phyloP scores from a whole-genome alignment of 495 filamentous ascomycete genomes.

The Penicillium steckii region DNA sequence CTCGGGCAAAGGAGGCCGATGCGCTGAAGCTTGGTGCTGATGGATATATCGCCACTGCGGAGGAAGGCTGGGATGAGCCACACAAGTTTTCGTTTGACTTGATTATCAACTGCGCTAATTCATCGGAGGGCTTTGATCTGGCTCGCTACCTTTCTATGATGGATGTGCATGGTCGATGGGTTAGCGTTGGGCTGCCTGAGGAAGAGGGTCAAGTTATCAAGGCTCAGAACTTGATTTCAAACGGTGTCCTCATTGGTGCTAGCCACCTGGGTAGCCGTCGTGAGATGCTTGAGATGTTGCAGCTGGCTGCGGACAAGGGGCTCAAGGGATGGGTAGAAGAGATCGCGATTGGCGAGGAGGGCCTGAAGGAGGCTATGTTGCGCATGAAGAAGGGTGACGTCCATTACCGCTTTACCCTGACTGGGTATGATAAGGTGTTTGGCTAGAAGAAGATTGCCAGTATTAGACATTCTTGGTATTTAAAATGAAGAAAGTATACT shows the following conservation, averaged over 20 bases:
- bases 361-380: slow-evolving; percentile 64
- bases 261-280: slow-evolving; percentile 78
- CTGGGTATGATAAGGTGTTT: slow-evolving; percentile 65
- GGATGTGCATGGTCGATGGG: slow-evolving; percentile 80
- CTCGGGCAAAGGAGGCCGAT: slow-evolving; percentile 67
- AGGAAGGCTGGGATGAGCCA: slow-evolving; percentile 62
- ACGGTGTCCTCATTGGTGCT: slow-evolving; percentile 77
- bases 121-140: slow-evolving; percentile 66
- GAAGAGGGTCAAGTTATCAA: slow-evolving; percentile 70
- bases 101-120: slow-evolving; percentile 71
- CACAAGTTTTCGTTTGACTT: slow-evolving; percentile 65
- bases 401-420: slow-evolving; percentile 64
- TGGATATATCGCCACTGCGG: slow-evolving; percentile 66
- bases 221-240: slow-evolving; percentile 72
- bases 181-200: slow-evolving; percentile 83
- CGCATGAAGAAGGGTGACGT: slow-evolving; percentile 72
- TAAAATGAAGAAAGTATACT: too few species aligned
- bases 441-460: slow-evolving; percentile 6
- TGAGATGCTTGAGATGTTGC: slow-evolving; percentile 82
- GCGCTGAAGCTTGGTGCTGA: slow-evolving; percentile 68
- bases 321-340: slow-evolving; percentile 82
- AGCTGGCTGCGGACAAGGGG: slow-evolving; percentile 77
- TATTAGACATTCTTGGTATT: too few species aligned
- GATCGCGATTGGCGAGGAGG: slow-evolving; percentile 67
- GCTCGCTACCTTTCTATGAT: slow-evolving; percentile 72